Base-by-base conservation (phyloP, 176 grass and related monocot species). In the Tillandsia fasciculata region DNA sequence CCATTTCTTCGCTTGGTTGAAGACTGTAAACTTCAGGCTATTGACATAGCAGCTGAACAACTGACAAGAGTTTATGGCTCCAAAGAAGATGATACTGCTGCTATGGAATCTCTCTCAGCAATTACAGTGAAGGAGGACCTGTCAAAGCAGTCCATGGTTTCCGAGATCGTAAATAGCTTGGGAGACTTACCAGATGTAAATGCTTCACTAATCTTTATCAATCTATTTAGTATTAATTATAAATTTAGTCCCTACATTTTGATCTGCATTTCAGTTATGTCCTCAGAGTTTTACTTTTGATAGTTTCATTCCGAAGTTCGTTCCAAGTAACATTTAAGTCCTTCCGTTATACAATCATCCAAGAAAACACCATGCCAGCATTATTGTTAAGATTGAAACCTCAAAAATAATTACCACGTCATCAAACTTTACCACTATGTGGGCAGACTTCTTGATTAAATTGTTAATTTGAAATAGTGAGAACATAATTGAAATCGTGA, bases 1-100 rank as follows among this genome's bases (percentile, higher is more conserved):
- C 93, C 89, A 61, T 97, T 90, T 82, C 84, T 97, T 76, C 69
- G 23, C 71, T 83, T 97, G 76, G 79, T 97, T 69, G 93, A 92
- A 72, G 93, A 97, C 70, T 74, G 77, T 72, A 97, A 77, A 77
- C 81, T 97, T 51, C 73, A 87, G 82, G 89, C 72, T 67, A 20
- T 81, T 71, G 80, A 91, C 63, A 54, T 58, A 20, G 50, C 63
- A 18, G 12, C 58, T 67, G 71, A 83, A 50, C 56, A 74, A 74
- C 71, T 33, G 51, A 79, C 48, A 67, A 82, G 56, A 72, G 72
- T 72, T 61, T 97, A 90, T 23, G 93, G 93, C 22, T 97, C 86
- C 47, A 78, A 86, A 77, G 86, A 97, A 53, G 86, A 97, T 77
- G 81, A 92, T 11, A 74, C 68, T 66, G 70, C 81, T 85, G 87